Base-by-base conservation (phyloP, 1,284 basidiomycete species). In the Vanrija pseudolonga region DNA sequence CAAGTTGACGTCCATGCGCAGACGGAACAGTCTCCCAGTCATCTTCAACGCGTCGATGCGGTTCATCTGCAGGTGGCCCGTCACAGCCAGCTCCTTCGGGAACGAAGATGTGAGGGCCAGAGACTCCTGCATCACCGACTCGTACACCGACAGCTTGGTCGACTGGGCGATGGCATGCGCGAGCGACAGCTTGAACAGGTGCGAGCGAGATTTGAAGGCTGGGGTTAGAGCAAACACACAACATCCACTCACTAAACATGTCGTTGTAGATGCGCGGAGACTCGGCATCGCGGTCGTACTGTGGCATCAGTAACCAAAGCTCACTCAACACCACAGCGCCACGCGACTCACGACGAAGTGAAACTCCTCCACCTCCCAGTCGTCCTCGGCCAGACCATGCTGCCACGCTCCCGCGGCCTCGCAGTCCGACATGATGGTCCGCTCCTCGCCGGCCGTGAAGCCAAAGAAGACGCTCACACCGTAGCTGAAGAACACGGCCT, bases 141-240 rank as follows among this genome's bases (percentile, higher is more conserved):
- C 93, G 71, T 92, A 96, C 62, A 87, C 87, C 8, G 87, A 88
- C 6, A 97, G 83, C 46, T 96, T 86, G 0, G 93, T 32, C 7
- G 90, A 93, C 76, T 98, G 93, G 0, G 93, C 94, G 38, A 97
- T 84, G 1, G 93, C 94, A 62, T 97, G 94, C 0, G 94, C 85
- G 50, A 97, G 85, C 22, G 90, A 92, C n/a, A 97, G 81, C 70
- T 81, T 79, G 64, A 79, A 71, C 28, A 79, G 60, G 65, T 92
- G 89, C 0, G 89, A 92, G 43, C 85, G 85, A 0, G 88, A 87
- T 80, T 95, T 90, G 76, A 95, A 86, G 15, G 91, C 89, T 90
- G 62, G 19, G 39, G 78, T 84, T 61, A 66, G 88, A 86, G 11
- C 1, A 11, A 19, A 41, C 7, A 15, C 4, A 37, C 11, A 18